Base-by-base conservation (phyloP, 148 eudicot genomes). In the Heliosperma pusillum region DNA sequence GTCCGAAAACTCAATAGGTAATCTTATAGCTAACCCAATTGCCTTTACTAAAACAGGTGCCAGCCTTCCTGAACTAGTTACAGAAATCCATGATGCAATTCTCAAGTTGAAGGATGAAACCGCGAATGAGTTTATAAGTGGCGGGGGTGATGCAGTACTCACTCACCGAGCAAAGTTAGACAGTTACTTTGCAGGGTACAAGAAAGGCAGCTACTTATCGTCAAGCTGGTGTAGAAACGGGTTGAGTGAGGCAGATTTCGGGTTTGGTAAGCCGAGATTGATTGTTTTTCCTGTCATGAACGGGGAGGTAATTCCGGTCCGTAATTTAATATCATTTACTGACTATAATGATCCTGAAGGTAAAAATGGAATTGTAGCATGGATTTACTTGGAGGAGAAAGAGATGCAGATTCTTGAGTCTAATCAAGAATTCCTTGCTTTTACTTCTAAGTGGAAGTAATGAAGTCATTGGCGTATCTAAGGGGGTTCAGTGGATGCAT, bases 321-420 rank as follows among this genome's bases (percentile, higher is more conserved):
- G 52, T 30, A 40, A 42, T 73, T 73, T 73, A 8, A 59, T 73
- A 24, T 36, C 66, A 13, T 59, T 73, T 66, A 61, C 66, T 2
- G 76, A 59, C 40, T 61, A 60, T 27, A 36, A 9, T 33, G 75
- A 58, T 58, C 29, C 50, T 29, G 65, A 40, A 21, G 76, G 56
- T 58, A 27, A 17, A 50, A 50, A 60, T 22, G 76, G 76, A 61
- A 73, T 19, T 58, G 66, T 6, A 22, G 76, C 76, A 3, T 73
- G 76, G 76, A 42, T 73, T 21, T 58, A 11, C 53, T 36, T 73
- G 30, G 66, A 73, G 66, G 66, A 73, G 76, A 73, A 73, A 73
- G 66, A 73, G 66, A 73, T 73, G 42, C 42, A 36, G 9, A 36
- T 36, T 36, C 42, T 36, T 1, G 42, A 36, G 9, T 4, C 42